These are phyloP conservation scores for Rhododendron williamsianum DNA, from an alignment of 148 eudicot genomes.

Conservation along the genomic window DNA sequence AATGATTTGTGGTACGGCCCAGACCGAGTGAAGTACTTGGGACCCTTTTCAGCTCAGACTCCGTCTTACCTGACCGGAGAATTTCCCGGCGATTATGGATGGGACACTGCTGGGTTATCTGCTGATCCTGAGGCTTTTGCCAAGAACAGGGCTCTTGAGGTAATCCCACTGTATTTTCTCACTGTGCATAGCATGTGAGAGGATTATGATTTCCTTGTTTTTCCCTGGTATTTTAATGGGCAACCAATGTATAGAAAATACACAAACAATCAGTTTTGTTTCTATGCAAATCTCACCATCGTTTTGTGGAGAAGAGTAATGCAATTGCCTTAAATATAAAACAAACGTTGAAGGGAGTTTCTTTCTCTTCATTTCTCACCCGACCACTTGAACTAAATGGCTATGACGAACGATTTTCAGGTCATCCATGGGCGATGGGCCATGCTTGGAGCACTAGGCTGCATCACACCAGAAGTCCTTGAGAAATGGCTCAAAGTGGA, in stretches of 20 bases:
- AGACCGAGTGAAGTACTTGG: constrained; percentile 77
- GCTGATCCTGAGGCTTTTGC: constrained; percentile 97
- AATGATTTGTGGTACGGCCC: constrained; percentile 95
- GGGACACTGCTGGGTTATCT: constrained; percentile 96
- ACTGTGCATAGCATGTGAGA: background rate
- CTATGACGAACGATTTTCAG: constrained; percentile 16
- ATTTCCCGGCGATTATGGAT: constrained; percentile 90
- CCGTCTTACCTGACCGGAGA: constrained; percentile 83
- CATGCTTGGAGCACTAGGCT: constrained; percentile 82
- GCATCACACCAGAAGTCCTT: constrained; percentile 79
- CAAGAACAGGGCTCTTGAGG: constrained; percentile 94
- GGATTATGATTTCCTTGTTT: background rate
- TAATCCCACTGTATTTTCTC: constrained; percentile 10
- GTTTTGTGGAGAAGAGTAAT: background rate
- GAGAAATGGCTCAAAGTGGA: constrained; percentile 68
- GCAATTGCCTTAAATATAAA: background rate
- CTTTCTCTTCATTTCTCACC: background rate
- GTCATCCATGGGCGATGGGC: constrained; percentile 91
- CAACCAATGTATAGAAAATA: background rate
- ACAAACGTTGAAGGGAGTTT: background rate
- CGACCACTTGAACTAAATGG: background rate
- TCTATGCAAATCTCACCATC: background rate
- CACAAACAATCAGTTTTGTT: background rate
- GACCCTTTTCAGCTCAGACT: constrained; percentile 93
- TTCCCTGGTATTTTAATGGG: background rate